phyloP scores from a whole-genome alignment of 805 yeast species.

The Teunomyces atbi region DNA sequence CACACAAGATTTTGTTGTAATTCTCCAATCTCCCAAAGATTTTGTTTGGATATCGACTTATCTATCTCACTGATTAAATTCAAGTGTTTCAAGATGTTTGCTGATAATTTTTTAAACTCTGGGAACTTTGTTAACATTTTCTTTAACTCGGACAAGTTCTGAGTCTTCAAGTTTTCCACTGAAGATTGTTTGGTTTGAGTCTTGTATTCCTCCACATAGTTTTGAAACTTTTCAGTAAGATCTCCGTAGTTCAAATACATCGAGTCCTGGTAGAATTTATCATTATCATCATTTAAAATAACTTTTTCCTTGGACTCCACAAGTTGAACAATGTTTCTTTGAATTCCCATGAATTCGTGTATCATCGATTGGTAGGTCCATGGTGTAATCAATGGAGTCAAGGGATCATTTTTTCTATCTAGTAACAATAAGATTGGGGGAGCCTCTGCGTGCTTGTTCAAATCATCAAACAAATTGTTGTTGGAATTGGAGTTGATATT shows the following conservation, averaged over 20 bases:
- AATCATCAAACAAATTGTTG: constrained; percentile 62
- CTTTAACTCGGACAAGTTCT: constrained; percentile 84
- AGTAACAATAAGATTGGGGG: constrained; percentile 73
- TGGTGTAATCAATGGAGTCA: constrained; percentile 88
- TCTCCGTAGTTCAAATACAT: constrained; percentile 95
- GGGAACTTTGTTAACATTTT: constrained; percentile 90
- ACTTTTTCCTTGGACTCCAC: constrained; percentile 46
- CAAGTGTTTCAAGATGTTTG: constrained; percentile 90
- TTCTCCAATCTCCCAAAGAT: constrained; percentile 85
- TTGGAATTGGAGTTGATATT: constrained; percentile 55
- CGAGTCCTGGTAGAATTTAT: constrained; percentile 71
- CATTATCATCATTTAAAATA: constrained; percentile 61
- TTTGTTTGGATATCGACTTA: constrained; percentile 57
- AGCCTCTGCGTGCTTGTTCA: constrained; percentile 56
- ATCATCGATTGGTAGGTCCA: constrained; percentile 99
- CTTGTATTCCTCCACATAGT: constrained; percentile 80
- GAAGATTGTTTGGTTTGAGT: constrained; percentile 67
- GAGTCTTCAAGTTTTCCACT: constrained; percentile 55
- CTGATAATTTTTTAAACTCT: constrained; percentile 83
- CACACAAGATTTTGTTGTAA: constrained; percentile 84
- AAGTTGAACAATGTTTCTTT: constrained; percentile 70
- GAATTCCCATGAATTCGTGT: constrained; percentile 83
- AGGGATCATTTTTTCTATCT: constrained; percentile 87
- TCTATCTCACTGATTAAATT: constrained; percentile 85
- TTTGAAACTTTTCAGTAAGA: constrained; percentile 82